phyloP scores from a whole-genome alignment of 257 asterid species.

The Forsythia suspensa region DNA sequence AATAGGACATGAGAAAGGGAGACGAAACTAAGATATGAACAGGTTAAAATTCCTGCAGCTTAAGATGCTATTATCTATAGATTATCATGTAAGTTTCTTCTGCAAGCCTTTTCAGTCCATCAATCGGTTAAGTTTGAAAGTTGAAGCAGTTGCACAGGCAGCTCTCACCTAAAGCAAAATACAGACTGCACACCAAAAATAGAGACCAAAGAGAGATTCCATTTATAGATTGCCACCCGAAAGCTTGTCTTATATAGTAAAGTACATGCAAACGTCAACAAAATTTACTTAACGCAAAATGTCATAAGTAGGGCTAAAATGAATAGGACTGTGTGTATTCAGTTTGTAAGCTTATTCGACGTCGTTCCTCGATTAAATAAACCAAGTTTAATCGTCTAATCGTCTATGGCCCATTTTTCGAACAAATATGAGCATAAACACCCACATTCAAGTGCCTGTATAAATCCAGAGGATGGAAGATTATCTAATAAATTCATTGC shows the following conservation, averaged over 20 bases:
- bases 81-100: background rate
- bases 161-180: too few species aligned
- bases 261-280: background rate
- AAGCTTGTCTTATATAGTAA: background rate
- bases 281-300: background rate
- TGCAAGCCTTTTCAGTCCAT: background rate
- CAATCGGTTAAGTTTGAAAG: background rate
- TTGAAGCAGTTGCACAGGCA: too few species aligned
- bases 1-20: slow-evolving; percentile 6
- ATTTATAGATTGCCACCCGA: background rate
- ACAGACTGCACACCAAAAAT: background rate
- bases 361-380: background rate
- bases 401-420: background rate
- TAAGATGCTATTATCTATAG: background rate
- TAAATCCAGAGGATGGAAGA: background rate
- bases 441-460: background rate
- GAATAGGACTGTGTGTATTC: background rate
- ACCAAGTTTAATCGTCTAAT: background rate
- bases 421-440: background rate
- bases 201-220: background rate
- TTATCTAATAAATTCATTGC: background rate
- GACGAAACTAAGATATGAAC: too few species aligned
- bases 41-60: background rate
- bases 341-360: background rate
- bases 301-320: background rate